A percentile compares a stretch with the other conserved stretches of the same genome.
These are phyloP conservation scores for Fusarium burgessii DNA, from an alignment of 2,329 filamentous ascomycete genomes.

Conservation along the genomic window DNA sequence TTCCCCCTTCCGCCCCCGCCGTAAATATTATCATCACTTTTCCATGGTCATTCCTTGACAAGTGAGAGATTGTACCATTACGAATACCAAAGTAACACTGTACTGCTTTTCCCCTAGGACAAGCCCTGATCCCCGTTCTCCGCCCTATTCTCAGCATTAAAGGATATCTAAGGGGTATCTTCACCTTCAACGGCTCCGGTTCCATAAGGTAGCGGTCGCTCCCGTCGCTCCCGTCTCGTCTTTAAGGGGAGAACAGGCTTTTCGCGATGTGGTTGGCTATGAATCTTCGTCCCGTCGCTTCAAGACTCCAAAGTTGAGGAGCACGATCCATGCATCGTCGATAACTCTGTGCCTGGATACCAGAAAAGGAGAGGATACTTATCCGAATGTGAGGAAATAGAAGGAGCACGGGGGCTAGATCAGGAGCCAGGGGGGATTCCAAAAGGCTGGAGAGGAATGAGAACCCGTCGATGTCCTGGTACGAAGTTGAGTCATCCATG, in stretches of 20 bases:
- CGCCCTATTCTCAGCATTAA: slow-evolving; percentile 22
- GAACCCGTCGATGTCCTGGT: slow-evolving; percentile 42
- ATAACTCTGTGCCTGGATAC: slow-evolving; percentile 12
- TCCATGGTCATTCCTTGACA: not conserved
- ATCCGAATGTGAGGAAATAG: slow-evolving; percentile 27
- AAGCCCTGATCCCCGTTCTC: slow-evolving; percentile 18
- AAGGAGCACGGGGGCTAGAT: slow-evolving; percentile 30
- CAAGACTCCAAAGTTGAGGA: slow-evolving; percentile 40
- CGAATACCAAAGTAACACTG: slow-evolving; percentile 7
- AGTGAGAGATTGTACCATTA: slow-evolving; percentile 9
- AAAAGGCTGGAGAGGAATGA: slow-evolving; percentile 39
- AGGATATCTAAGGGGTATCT: slow-evolving; percentile 32
- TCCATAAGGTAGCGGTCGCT: slow-evolving; percentile 46
- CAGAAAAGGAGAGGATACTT: slow-evolving; percentile 44
- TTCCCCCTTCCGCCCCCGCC: slow-evolving; percentile 16
- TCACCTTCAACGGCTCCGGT: slow-evolving; percentile 41
- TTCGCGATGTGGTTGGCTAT: slow-evolving; percentile 49
- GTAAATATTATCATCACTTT: slow-evolving; percentile 17
- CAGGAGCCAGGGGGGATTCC: slow-evolving; percentile 31
- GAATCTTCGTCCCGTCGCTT: slow-evolving; percentile 23
- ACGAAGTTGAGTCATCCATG: slow-evolving; percentile 45
- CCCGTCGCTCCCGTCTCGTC: slow-evolving; percentile 44
- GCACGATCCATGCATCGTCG: slow-evolving; percentile 39
- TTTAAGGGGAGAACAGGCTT: slow-evolving; percentile 40
- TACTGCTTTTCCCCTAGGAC: not conserved